These are phyloP conservation scores for Cocos nucifera DNA, from an alignment of 176 grass and related monocot genomes.

Conservation along the genomic window DNA sequence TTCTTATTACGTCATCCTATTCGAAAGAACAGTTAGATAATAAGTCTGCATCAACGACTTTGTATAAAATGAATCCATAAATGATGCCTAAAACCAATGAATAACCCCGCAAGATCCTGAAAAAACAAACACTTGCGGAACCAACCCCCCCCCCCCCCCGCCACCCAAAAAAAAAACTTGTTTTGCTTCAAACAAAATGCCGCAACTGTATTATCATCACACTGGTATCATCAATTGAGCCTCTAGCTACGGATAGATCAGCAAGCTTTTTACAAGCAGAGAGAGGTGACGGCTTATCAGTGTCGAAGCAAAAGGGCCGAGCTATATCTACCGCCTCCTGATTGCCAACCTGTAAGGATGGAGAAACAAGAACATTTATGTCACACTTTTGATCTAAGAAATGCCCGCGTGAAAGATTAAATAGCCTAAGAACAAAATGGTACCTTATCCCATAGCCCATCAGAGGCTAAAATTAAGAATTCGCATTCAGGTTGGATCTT, in stretches of 20 bases:
- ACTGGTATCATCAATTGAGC: conserved; percentile 75
- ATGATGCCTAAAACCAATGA: neutral
- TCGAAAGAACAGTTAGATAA: too few species aligned
- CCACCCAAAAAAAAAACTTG: neutral
- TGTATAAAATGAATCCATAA: conserved; percentile 26
- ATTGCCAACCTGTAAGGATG: conserved; percentile 28
- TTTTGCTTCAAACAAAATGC: conserved; percentile 22
- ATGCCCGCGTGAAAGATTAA: neutral
- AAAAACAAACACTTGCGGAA: conserved; percentile 45
- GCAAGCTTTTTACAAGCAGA: conserved; percentile 69
- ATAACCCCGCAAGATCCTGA: conserved; percentile 38
- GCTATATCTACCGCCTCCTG: conserved; percentile 79
- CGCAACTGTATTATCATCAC: conserved; percentile 77
- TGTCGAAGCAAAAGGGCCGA: conserved; percentile 31
- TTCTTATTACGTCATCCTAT: too few species aligned
- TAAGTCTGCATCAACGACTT: too few species aligned
- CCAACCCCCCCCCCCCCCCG: too few species aligned
- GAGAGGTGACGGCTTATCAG: conserved; percentile 25
- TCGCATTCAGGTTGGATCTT: conserved; percentile 52
- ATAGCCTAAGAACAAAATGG: too few species aligned
- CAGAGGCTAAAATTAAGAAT: conserved; percentile 88
- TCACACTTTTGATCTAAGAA: neutral
- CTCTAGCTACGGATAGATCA: conserved; percentile 48
- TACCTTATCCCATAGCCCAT: conserved; percentile 92
- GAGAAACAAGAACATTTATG: neutral